phyloP scores from a whole-genome alignment of 2,329 filamentous ascomycete genomes.

The Trichoderma lentiforme region DNA sequence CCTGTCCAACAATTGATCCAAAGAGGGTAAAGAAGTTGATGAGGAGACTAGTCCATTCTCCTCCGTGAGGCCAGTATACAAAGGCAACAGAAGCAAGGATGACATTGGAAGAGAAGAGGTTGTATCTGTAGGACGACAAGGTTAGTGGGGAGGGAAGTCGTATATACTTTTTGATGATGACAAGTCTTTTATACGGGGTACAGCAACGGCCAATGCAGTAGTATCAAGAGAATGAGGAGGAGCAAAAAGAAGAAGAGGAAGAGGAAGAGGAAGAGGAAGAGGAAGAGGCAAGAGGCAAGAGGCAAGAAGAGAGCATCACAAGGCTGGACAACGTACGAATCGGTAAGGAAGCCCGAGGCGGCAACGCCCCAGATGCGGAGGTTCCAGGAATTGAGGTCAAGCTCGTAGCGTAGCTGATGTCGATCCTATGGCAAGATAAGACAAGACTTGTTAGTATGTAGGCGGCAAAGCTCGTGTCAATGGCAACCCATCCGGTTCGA shows the following conservation, averaged over 20 bases:
- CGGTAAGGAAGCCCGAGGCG: slow-evolving; percentile 53
- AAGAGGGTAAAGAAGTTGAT: slow-evolving; percentile 53
- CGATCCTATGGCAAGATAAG: slow-evolving; percentile 40
- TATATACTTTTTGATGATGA: background rate
- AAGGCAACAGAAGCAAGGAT: slow-evolving; percentile 52
- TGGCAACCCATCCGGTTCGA: background rate
- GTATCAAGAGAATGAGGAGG: background rate
- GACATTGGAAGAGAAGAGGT: slow-evolving; percentile 54
- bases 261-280: background rate
- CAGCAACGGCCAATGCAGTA: background rate
- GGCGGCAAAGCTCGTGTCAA: background rate
- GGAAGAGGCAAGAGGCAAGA: background rate
- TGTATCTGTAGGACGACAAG: slow-evolving; percentile 39
- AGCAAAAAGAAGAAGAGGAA: background rate
- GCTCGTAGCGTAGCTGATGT: slow-evolving; percentile 49
- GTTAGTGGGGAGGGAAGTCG: background rate
- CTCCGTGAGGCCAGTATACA: slow-evolving; percentile 49
- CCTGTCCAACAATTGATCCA: slow-evolving; percentile 50
- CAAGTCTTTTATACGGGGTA: background rate
- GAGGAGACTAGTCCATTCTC: slow-evolving; percentile 43
- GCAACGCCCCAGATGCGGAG: slow-evolving; percentile 53
- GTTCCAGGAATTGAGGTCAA: slow-evolving; percentile 54
- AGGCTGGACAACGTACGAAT: slow-evolving; percentile 40
- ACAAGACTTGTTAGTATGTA: background rate
- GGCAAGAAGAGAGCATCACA: background rate